phyloP scores from a whole-genome alignment of 805 yeast species.

The Suhomyces sp. region DNA sequence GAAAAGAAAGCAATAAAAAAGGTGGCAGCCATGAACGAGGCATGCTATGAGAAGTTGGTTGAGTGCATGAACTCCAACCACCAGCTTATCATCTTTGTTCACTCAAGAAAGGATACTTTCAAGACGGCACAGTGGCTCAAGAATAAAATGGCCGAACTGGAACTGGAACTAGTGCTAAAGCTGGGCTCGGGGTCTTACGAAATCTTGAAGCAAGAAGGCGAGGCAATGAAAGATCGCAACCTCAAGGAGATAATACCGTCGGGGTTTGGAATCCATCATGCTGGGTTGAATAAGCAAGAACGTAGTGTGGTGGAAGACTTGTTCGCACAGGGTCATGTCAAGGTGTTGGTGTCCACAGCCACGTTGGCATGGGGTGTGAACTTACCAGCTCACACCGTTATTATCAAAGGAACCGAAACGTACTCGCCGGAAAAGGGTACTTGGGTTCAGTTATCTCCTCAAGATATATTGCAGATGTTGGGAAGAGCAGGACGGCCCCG shows the following conservation, averaged over 20 bases:
- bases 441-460: slow-evolving; percentile 92
- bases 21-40: slow-evolving; percentile 81
- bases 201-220: slow-evolving; percentile 63
- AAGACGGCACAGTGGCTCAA: slow-evolving; percentile 76
- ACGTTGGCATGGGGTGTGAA: slow-evolving; percentile 98
- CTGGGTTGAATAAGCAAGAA: slow-evolving; percentile 74
- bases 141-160: slow-evolving; percentile 57
- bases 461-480: slow-evolving; percentile 93
- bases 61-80: slow-evolving; percentile 61
- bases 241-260: slow-evolving; percentile 58
- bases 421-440: slow-evolving; percentile 87
- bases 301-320: slow-evolving; percentile 78
- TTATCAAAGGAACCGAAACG: slow-evolving; percentile 89
- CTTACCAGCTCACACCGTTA: slow-evolving; percentile 91
- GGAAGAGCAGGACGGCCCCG: slow-evolving; percentile 98
- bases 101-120: slow-evolving; percentile 87
- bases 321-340: slow-evolving; percentile 84
- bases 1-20: slow-evolving; percentile 78
- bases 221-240: slow-evolving; percentile 48
- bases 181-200: slow-evolving; percentile 58
- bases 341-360: slow-evolving; percentile 83
- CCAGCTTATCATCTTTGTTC: slow-evolving; percentile 88
- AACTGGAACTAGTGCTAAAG: slow-evolving; percentile 43
- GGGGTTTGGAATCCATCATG: slow-evolving; percentile 91
- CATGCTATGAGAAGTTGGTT: slow-evolving; percentile 70